Evolutionary conservation across 257 asterid genomes (phyloP), one percentile per base, ranked within the genome.

Genomic region (Petunia secreta): DNA sequence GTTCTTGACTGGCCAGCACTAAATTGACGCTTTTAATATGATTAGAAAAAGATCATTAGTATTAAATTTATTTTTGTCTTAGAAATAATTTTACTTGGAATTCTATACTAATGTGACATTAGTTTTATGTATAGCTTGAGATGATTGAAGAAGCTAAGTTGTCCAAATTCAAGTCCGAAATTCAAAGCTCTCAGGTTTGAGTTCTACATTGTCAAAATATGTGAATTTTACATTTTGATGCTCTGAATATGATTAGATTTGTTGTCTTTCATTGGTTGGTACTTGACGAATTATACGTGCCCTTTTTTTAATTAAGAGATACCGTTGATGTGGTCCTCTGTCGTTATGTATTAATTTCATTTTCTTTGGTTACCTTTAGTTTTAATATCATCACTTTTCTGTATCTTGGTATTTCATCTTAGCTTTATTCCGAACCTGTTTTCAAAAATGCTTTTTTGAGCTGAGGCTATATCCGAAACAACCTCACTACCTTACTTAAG

Each of bases 181-280:
- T 95, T 78, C 92, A 90, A 86, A 90, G 92, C 82, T 93, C 97
- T 59, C 99, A 93, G 99, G 99, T 92, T 87, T 78, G 54, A 13
- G n/a, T 64, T 78, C 25, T 50, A 48, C 62, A 50, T 34, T 34
- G 6, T 71, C 13, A 25, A 25, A 1, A 25, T 10, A 25, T 71
- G 43, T 71, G 25, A 11, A 46, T 71, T 71, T 25, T 59, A 71
- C 77, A 71, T 25, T 71, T 48, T 71, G 60, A 34, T 71, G 62
- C 43, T 5, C 60, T 2, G 34, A 6, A 44, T 50, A 50, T 34
- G 13, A 7, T 44, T 71, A 71, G 2, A 25, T 71, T 71, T 25
- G 11, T 71, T 69, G 11, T 71, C 46, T 69, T 9, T 48, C 59
- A 69, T 9, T 9, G 77, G 57, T 69, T 69, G 3, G 16, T 8